Percentiles rank a stretch among this genome's conserved stretches.
These are phyloP conservation scores for Suillus luteus DNA, from an alignment of 768 basidiomycete species.

Conservation along the genomic window DNA sequence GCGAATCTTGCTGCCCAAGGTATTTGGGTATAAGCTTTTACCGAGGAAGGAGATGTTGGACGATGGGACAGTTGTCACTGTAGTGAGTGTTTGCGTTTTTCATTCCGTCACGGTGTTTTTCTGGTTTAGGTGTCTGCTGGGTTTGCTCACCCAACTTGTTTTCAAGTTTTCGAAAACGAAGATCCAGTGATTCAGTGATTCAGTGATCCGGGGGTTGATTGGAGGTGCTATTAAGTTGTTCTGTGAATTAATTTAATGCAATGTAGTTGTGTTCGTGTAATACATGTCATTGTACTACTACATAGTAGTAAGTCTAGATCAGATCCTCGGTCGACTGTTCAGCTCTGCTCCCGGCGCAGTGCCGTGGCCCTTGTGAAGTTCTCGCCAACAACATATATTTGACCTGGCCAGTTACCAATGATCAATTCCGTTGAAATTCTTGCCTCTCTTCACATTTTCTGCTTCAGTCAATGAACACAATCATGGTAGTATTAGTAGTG, in stretches of 20 bases:
- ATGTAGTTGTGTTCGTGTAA: not conserved
- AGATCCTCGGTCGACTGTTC: not conserved
- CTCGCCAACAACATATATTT: not conserved
- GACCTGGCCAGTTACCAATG: not conserved
- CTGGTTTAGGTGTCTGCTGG: not conserved
- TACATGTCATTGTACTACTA: not conserved
- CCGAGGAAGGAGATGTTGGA: constrained; percentile 48
- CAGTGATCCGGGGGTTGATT: not conserved
- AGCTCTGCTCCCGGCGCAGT: not conserved
- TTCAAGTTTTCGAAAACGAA: constrained; percentile 15
- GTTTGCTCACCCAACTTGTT: not conserved
- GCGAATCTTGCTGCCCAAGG: constrained; percentile 49
- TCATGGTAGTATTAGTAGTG: not conserved
- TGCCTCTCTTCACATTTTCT: not conserved
- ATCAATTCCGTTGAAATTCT: not conserved
- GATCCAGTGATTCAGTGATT: not conserved
- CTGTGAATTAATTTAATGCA: not conserved
- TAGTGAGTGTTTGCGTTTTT: constrained; percentile 38
- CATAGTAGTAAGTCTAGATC: not conserved
- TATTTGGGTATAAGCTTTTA: constrained; percentile 50
- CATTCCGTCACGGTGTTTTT: not conserved
- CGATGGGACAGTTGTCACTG: constrained; percentile 56
- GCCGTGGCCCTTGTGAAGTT: not conserved
- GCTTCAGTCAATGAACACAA: not conserved
- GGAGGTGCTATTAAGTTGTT: not conserved